Base-by-base conservation (phyloP, 148 eudicot species). In the Chenopodium berlandieri region DNA sequence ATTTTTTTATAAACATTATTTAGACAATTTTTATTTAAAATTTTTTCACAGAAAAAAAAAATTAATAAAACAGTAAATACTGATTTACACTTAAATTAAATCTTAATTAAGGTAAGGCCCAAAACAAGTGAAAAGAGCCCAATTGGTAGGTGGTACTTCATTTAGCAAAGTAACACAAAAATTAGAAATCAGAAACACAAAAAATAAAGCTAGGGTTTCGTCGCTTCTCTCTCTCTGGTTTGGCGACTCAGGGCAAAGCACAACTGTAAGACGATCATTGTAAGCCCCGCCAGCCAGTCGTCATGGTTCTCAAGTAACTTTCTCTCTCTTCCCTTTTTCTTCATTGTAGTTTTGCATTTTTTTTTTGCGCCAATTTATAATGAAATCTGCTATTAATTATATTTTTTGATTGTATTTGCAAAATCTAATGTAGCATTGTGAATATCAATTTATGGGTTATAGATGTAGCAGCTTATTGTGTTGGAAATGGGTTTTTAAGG, bases 271-370 rank as follows among this genome's bases (percentile, higher is more conserved):
- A 44, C 70, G 34, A 23, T 66, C 70, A 25, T 17, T 25, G 47
- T 19, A 20, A 72, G 12, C 52, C n/a, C 25, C 30, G 3, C n/a
- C 50, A 37, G 0, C 46, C 16, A 17, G 25, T 60, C 68, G 30
- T 11, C 68, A 76, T 76, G 79, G 79, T 76, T 14, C 79, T 76
- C 79, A 76, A 76, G 79, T 76, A 76, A 76, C 1, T 34, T 32
- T 34, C 30, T 76, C 20, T 76, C 25, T 56, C 23, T 54, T 14
- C 10, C 9, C 22, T 14, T 30, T 7, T 30, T 74, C 3, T 3
- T 23, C 4, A 4, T 23, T 40, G 44, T 40, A 40, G 5, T 40
- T 40, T 40, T 0, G 44, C 44, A 5, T 37, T 27, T 37, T 37
- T 37, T 37, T 32, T 37, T 37, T 71, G 20, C 46, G 48, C n/a